Percentiles rank a stretch among this genome's conserved stretches.
phyloP scores from a whole-genome alignment of 148 eudicot genomes.

The Vaccinium darrowii region DNA sequence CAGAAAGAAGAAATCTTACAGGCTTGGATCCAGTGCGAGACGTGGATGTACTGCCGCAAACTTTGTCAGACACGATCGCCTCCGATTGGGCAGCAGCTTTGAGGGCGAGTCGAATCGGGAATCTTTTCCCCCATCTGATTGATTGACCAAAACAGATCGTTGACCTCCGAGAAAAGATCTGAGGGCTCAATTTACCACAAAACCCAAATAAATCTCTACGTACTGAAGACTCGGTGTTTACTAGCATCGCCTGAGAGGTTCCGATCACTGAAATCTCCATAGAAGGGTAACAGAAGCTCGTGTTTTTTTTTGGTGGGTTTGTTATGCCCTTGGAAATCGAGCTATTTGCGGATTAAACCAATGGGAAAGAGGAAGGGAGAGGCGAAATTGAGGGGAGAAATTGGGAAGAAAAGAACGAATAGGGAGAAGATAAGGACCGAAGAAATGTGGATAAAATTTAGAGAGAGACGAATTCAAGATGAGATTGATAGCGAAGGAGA shows the following conservation, averaged over 20 bases:
- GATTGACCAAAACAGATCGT: constrained; percentile 20
- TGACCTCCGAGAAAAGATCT: constrained; percentile 16
- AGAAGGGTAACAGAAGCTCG: not conserved
- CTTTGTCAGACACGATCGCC: constrained; percentile 19
- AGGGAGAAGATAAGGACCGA: too few relatives aligned
- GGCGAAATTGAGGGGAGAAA: not conserved
- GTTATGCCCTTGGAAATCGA: not conserved
- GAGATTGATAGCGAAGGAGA: not conserved
- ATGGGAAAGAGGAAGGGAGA: not conserved
- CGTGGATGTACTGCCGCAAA: not conserved
- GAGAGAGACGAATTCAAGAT: not conserved
- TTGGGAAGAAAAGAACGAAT: too few relatives aligned
- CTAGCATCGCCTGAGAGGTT: constrained; percentile 38
- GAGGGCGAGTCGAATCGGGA: constrained; percentile 24
- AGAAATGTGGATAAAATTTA: not conserved
- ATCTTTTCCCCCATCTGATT: constrained; percentile 17
- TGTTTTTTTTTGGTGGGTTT: not conserved
- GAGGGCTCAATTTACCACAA: constrained; percentile 21
- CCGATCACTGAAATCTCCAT: constrained; percentile 42
- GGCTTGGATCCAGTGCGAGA: constrained; percentile 24
- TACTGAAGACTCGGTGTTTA: constrained; percentile 9
- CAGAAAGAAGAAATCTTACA: constrained; percentile 31
- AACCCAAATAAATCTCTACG: constrained; percentile 16
- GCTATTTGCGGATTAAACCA: not conserved
- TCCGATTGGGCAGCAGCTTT: constrained; percentile 31